Percentiles rank a stretch among this genome's conserved stretches.
These are phyloP conservation scores for Geranomyces variabilis DNA, from an alignment of 192 early-diverging fungal genomes.

Conservation along the genomic window DNA sequence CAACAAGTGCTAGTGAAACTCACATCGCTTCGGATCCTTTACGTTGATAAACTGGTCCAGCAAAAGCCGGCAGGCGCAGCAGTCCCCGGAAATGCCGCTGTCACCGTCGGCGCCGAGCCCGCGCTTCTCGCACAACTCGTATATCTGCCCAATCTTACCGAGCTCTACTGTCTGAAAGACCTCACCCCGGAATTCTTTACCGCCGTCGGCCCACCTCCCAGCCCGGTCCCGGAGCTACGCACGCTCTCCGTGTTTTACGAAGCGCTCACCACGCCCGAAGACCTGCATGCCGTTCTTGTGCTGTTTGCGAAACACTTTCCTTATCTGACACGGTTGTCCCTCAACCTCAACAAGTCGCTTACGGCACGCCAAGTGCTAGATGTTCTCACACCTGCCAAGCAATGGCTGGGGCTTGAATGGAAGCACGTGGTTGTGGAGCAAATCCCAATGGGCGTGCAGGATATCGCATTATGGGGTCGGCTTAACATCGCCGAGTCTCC, in stretches of 20 bases:
- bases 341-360: background rate
- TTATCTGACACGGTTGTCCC: background rate
- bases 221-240: background rate
- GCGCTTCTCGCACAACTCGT: background rate
- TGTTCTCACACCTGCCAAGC: background rate
- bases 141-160: background rate
- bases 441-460: background rate
- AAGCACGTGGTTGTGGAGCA: slow-evolving; percentile 8
- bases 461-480: background rate
- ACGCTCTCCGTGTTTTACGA: background rate
- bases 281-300: background rate
- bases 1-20: background rate
- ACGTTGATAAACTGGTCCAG: background rate
- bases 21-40: background rate
- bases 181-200: background rate
- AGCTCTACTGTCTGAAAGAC: background rate
- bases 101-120: background rate
- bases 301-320: background rate
- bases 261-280: background rate
- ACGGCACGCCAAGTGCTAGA: background rate
- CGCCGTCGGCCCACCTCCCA: background rate
- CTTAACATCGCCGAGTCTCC: background rate
- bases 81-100: too few species aligned
- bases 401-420: background rate
- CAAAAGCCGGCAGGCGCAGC: background rate